These are phyloP conservation scores for Colletotrichum falcatum DNA, from an alignment of 2,329 filamentous ascomycete species.

Conservation along the genomic window DNA sequence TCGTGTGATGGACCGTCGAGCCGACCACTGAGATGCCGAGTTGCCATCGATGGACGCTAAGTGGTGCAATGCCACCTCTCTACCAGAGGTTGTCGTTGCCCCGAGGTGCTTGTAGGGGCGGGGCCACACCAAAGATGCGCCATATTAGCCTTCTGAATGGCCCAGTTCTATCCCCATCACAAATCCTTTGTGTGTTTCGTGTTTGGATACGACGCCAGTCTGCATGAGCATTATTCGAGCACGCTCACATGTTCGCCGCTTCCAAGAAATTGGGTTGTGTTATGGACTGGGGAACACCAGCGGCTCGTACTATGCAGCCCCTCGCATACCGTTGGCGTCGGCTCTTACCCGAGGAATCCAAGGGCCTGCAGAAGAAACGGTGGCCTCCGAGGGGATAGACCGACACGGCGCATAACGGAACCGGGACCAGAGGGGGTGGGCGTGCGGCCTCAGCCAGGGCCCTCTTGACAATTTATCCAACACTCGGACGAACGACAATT, in stretches of 20 bases:
- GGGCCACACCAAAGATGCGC: constrained; percentile 15
- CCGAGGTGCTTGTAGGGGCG: constrained; percentile 20
- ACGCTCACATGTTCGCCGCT: constrained; percentile 36
- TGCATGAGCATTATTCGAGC: constrained; percentile 40
- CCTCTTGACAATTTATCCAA: constrained; percentile 36
- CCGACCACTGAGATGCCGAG: constrained; percentile 34
- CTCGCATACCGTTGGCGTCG: constrained; percentile 27
- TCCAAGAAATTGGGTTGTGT: constrained; percentile 31
- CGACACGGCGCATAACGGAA: constrained; percentile 28
- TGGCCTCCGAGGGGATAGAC: constrained; percentile 9
- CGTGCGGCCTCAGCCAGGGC: constrained; percentile 36
- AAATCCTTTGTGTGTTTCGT: constrained; percentile 41
- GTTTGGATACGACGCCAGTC: constrained; percentile 33
- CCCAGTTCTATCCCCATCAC: constrained; percentile 25
- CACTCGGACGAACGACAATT: constrained; percentile 24
- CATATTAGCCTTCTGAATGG: constrained; percentile 33
- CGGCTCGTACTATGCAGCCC: constrained; percentile 1
- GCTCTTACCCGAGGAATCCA: constrained; percentile 29
- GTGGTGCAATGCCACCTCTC: constrained; percentile 31
- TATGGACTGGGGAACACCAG: not conserved
- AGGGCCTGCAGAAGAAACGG: constrained; percentile 23
- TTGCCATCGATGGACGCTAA: constrained; percentile 14
- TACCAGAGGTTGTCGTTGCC: constrained; percentile 26
- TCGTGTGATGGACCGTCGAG: constrained; percentile 15
- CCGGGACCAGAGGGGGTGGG: constrained; percentile 27